Conservation (phyloP, 345 rosid genomes). For the Hibiscus tridactylites region DNA sequence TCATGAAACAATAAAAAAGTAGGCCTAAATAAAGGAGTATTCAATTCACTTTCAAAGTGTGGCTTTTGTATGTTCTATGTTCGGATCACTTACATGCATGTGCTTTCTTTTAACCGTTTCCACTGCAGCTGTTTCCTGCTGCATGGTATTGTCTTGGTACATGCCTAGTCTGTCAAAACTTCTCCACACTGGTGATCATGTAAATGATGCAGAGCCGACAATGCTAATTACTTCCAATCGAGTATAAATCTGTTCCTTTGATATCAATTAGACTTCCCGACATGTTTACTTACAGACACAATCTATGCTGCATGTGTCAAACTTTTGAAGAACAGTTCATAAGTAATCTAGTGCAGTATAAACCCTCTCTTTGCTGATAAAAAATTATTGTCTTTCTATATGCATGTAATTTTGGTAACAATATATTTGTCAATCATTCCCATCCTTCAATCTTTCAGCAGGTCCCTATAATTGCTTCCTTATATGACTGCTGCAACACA, state of each 20-base stretch:
- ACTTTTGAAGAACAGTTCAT: background rate
- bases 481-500: background rate
- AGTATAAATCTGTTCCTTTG: constrained; percentile 37
- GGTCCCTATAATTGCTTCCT: background rate
- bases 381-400: background rate
- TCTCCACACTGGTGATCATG: constrained; percentile 34
- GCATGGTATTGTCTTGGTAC: background rate
- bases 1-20: background rate
- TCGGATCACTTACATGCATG: background rate
- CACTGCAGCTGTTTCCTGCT: constrained; percentile 3
- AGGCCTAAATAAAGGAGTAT: background rate
- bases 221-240: constrained; percentile 67
- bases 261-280: constrained; percentile 1
- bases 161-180: constrained; percentile 24
- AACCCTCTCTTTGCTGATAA: background rate
- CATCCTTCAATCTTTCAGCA: background rate
- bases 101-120: background rate
- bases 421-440: background rate
- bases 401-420: background rate
- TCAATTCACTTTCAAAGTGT: background rate
- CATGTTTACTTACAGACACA: background rate
- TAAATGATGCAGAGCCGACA: constrained; percentile 47
- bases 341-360: background rate
- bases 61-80: background rate
- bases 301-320: constrained; percentile 3